Conservation (phyloP, 345 rosid genomes). For the Salix viminalis region DNA sequence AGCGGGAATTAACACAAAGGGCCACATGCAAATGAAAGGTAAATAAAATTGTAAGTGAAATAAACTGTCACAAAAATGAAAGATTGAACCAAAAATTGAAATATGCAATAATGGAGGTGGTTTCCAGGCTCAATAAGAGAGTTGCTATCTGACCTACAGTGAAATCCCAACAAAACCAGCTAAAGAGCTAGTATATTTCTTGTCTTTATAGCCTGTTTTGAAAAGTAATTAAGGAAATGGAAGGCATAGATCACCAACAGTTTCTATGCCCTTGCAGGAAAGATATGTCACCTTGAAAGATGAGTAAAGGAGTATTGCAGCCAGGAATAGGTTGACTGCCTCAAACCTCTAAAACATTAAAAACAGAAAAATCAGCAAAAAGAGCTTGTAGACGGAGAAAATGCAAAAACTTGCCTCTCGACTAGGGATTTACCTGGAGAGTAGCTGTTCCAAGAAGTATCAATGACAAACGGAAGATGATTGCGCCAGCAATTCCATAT, state of each 20-base stretch:
- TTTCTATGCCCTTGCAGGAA: constrained; percentile 3
- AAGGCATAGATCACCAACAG: neutral
- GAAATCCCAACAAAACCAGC: neutral
- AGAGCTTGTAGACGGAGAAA: constrained; percentile 1
- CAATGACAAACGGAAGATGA: constrained; percentile 65
- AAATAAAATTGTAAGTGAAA: constrained; percentile 8
- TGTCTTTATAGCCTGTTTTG: neutral
- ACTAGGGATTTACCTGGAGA: constrained; percentile 58
- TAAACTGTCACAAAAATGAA: neutral
- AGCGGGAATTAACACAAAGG: constrained; percentile 6
- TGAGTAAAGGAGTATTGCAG: constrained; percentile 75
- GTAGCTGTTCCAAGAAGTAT: constrained; percentile 89
- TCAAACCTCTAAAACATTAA: constrained; percentile 62
- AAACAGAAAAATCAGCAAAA: constrained; percentile 2
- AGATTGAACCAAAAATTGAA: neutral
- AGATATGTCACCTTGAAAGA: constrained; percentile 66
- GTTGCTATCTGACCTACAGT: neutral
- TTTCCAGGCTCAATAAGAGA: constrained; percentile 3
- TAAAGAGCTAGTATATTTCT: neutral
- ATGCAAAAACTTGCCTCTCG: neutral
- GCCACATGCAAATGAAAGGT: neutral
- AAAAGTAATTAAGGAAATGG: neutral
- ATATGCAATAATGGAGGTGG: neutral
- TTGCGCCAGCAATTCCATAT: constrained; percentile 86
- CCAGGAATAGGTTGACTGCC: constrained; percentile 73